Evolutionary conservation across 345 rosid species (phyloP), one percentile per base, ranked within the genome.

Genomic region (thale cress (Arabidopsis thaliana)): DNA sequence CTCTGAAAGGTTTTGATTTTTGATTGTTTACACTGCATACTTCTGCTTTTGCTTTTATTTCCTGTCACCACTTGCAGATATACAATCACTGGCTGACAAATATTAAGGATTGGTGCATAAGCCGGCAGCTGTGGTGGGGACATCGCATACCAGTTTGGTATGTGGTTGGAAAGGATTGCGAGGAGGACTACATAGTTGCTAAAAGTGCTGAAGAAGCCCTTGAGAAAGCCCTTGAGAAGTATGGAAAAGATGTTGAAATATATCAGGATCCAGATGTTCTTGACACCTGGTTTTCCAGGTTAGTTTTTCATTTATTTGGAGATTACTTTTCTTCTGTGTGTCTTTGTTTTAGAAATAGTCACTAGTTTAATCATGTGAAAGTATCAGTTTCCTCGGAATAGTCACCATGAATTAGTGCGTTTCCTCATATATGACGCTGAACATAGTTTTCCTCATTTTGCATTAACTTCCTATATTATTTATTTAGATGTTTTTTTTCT

Each of bases 241-340:
- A 89, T 67, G 98, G 98, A 77, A 86, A 79, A 77, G 85, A 82
- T 75, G 96, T 89, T 38, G 93, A 91, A 76, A 88, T 89, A 69
- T 91, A 84, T 83, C 98, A 94, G 82, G 98, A 94, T 83, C 89
- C 95, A 50, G 98, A 94, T 85, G 98, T 94, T 78, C 95, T 94
- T 59, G 98, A 94, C 80, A 94, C 98, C 61, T 94, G 98, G 98
- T 94, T 94, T 88, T 94, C 98, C 74, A 94, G 98, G 98, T 94
- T 66, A 78, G 76, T 72, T 73, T 14, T 59, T 59, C 38, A 64
- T 57, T 28, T 63, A 13, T 58, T 53, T 62, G 36, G 38, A 5
- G 25, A 36, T 7, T 51, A 25, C 30, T 59, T 16, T 55, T 57
- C 59, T 66, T 20, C 37, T 59, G 48, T 57, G 65, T 6, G n/a